phyloP scores from a whole-genome alignment of 352 stramenopile genomes.

The Phytophthora syringae region DNA sequence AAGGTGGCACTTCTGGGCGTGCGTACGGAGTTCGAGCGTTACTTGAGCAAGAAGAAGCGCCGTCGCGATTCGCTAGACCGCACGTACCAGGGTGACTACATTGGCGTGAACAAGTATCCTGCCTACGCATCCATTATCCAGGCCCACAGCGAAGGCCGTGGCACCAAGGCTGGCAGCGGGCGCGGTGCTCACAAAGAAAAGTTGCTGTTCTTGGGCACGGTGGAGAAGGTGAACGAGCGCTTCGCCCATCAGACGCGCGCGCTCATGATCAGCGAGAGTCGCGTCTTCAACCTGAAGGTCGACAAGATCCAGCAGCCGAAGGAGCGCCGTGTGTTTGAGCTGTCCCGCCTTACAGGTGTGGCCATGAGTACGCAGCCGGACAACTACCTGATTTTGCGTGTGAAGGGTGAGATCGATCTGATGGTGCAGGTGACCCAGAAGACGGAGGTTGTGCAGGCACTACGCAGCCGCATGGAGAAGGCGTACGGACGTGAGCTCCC shows the following conservation, averaged over 20 bases:
- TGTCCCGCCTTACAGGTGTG: constrained; percentile 62
- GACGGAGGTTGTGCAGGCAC: constrained; percentile 79
- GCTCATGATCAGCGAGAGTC: constrained; percentile 75
- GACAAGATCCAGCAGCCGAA: constrained; percentile 87
- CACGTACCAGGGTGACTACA: constrained; percentile 80
- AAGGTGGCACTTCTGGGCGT: constrained; percentile 79
- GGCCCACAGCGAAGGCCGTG: constrained; percentile 42
- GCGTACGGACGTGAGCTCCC: constrained; percentile 59
- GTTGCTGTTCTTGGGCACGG: constrained; percentile 71
- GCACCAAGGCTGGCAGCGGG: constrained; percentile 27
- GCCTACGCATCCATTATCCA: constrained; percentile 73
- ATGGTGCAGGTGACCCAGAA: constrained; percentile 79
- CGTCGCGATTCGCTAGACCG: constrained; percentile 82
- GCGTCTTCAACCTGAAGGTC: constrained; percentile 87
- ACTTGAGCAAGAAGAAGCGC: constrained; percentile 87
- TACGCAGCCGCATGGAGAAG: constrained; percentile 72
- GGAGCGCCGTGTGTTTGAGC: constrained; percentile 75
- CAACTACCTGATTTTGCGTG: constrained; percentile 82
- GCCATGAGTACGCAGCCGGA: constrained; percentile 82
- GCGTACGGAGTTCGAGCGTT: constrained; percentile 86
- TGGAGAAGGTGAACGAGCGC: constrained; percentile 87
- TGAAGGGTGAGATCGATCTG: constrained; percentile 79
- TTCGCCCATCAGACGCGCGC: constrained; percentile 82
- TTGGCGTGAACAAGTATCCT: constrained; percentile 74
- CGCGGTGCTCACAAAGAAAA: constrained; percentile 48